Evolutionary conservation across 768 basidiomycete genomes (phyloP).

Genomic region (Clitopilus passeckerianus): DNA sequence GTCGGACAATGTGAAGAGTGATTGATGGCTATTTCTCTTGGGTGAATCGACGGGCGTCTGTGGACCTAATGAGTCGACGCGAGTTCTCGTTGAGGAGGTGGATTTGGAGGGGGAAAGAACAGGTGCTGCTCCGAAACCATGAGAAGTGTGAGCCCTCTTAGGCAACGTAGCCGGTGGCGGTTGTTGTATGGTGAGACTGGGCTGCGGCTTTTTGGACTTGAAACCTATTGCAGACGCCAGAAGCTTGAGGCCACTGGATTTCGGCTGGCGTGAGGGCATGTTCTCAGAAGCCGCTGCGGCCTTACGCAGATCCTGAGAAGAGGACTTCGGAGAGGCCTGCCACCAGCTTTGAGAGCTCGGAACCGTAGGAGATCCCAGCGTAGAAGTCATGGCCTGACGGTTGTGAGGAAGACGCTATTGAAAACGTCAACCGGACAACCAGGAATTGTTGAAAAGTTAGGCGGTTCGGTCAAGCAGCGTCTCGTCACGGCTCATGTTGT

Average conservation of each 20-base stretch:
- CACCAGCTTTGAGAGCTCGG: constrained; percentile 40
- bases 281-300: constrained; percentile 19
- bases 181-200: constrained; percentile 50
- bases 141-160: constrained; percentile 15
- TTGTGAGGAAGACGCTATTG: constrained; percentile 13
- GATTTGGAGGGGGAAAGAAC: constrained; percentile 45
- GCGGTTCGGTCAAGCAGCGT: background rate
- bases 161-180: constrained; percentile 17
- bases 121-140: constrained; percentile 21
- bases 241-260: constrained; percentile 33
- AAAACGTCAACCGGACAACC: background rate
- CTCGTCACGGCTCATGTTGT: background rate
- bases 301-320: constrained; percentile 22
- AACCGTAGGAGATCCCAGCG: constrained; percentile 24
- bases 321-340: constrained; percentile 28
- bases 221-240: constrained; percentile 60
- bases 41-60: constrained; percentile 46
- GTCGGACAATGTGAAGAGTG: constrained; percentile 60
- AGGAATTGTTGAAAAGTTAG: background rate
- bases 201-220: constrained; percentile 51
- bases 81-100: constrained; percentile 52
- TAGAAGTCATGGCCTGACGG: constrained; percentile 24
- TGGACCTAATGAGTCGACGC: constrained; percentile 49
- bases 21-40: constrained; percentile 34
- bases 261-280: constrained; percentile 20